Percentiles rank a stretch among this genome's conserved stretches.
Conservation (phyloP, 768 basidiomycete genomes). For the Suillus hirtellus region DNA sequence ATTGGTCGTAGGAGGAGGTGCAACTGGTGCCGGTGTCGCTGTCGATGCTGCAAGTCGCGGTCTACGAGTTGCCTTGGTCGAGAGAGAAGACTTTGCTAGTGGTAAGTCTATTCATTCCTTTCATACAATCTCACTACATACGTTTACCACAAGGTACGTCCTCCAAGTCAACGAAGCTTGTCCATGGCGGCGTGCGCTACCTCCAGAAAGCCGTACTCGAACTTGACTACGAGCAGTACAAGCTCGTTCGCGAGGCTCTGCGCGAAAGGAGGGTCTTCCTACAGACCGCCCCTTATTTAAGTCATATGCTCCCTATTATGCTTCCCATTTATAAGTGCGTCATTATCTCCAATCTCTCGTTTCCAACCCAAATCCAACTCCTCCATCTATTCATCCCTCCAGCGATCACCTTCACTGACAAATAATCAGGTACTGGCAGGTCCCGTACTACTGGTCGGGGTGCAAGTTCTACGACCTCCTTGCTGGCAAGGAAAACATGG, state of each 20-base stretch:
- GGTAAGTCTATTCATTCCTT: conserved; percentile 47
- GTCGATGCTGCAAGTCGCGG: conserved; percentile 93
- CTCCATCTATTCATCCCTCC: background rate
- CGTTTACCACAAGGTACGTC: conserved; percentile 67
- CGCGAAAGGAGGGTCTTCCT: conserved; percentile 93
- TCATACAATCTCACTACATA: background rate
- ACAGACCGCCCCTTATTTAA: conserved; percentile 93
- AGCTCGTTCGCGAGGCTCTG: conserved; percentile 93
- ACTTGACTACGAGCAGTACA: conserved; percentile 95
- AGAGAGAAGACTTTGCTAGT: conserved; percentile 88
- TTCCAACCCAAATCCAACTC: background rate
- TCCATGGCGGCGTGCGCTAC: conserved; percentile 97
- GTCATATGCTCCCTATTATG: conserved; percentile 94
- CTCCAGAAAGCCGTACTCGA: conserved; percentile 96
- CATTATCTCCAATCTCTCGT: background rate
- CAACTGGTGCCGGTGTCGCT: conserved; percentile 95
- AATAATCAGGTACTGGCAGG: conserved; percentile 79
- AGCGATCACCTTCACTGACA: conserved; percentile 9
- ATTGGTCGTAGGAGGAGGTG: conserved; percentile 89
- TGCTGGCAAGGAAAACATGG: conserved; percentile 97
- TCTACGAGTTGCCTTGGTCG: conserved; percentile 89
- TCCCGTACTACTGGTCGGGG: conserved; percentile 94
- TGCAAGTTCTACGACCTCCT: conserved; percentile 96
- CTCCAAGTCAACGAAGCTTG: conserved; percentile 96
- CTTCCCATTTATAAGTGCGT: conserved; percentile 90